Evolutionary conservation across 305 asterid species (phyloP).

Genomic region (Rubia balearica): DNA sequence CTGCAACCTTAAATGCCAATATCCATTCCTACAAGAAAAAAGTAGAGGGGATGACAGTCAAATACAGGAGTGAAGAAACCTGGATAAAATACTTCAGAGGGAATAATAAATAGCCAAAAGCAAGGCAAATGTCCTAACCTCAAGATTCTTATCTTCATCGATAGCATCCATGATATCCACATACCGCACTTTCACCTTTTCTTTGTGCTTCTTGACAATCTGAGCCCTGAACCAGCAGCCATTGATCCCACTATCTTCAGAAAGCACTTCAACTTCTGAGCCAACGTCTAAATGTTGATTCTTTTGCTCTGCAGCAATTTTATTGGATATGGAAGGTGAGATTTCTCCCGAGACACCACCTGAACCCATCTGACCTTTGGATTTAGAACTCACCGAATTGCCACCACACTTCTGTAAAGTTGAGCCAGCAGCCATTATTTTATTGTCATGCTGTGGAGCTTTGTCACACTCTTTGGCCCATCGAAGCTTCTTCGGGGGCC

Average conservation of each 20-base stretch:
- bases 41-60: constrained; percentile 3
- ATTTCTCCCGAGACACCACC: constrained; percentile 16
- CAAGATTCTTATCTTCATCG: constrained; percentile 56
- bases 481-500: constrained; percentile 58
- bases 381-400: constrained; percentile 8
- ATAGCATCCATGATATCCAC: constrained; percentile 66
- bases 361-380: constrained; percentile 13
- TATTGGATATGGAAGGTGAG: constrained; percentile 15
- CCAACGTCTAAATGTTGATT: constrained; percentile 41
- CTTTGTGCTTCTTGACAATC: constrained; percentile 56
- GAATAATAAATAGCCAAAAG: background rate
- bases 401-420: constrained; percentile 18
- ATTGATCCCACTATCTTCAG: constrained; percentile 80
- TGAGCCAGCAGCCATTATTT: constrained; percentile 19
- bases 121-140: constrained; percentile 33
- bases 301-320: constrained; percentile 13
- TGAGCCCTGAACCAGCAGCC: constrained; percentile 86
- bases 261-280: constrained; percentile 67
- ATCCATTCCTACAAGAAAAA: constrained; percentile 65
- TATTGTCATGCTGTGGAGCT: constrained; percentile 20
- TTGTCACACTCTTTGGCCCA: constrained; percentile 35
- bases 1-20: constrained; percentile 46
- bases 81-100: background rate
- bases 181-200: constrained; percentile 67
- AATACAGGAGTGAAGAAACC: too few relatives aligned